These are phyloP conservation scores for Suillus hirtellus DNA, from an alignment of 768 basidiomycete genomes.

Conservation along the genomic window DNA sequence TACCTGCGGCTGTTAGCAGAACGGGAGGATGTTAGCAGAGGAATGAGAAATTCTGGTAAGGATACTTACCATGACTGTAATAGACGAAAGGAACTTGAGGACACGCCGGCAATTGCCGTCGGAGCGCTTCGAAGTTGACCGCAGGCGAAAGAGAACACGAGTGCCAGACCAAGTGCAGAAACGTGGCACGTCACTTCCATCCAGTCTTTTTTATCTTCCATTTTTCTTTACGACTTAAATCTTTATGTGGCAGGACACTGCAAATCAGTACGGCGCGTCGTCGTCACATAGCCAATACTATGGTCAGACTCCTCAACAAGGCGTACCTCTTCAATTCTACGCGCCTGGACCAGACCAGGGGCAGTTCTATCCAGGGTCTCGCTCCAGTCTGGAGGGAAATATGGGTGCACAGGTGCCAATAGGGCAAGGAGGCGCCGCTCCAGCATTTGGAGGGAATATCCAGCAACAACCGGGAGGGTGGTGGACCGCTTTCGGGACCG, in stretches of 20 bases:
- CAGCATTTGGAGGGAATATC: slow-evolving; percentile 70
- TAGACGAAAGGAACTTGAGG: slow-evolving; percentile 6
- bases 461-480: slow-evolving; percentile 67
- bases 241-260: slow-evolving; percentile 76
- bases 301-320: slow-evolving; percentile 45
- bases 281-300: slow-evolving; percentile 61
- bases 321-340: slow-evolving; percentile 76
- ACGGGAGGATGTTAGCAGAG: slow-evolving; percentile 17
- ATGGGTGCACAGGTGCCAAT: slow-evolving; percentile 56
- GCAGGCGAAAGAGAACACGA: slow-evolving; percentile 1
- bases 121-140: not conserved
- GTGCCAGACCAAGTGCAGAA: slow-evolving; percentile 15
- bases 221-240: slow-evolving; percentile 4
- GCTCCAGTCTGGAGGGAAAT: slow-evolving; percentile 78
- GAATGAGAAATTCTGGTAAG: not conserved
- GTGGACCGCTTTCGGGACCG: slow-evolving; percentile 97
- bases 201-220: not conserved
- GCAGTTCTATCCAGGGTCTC: slow-evolving; percentile 66
- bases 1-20: slow-evolving; percentile 64
- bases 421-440: slow-evolving; percentile 42
- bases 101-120: slow-evolving; percentile 30
- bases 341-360: slow-evolving; percentile 58
- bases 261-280: slow-evolving; percentile 55
- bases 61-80: slow-evolving; percentile 29
- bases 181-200: slow-evolving; percentile 5